Evolutionary conservation across 2,329 filamentous ascomycete species (phyloP).

Genomic region (Penicillium sp.): DNA sequence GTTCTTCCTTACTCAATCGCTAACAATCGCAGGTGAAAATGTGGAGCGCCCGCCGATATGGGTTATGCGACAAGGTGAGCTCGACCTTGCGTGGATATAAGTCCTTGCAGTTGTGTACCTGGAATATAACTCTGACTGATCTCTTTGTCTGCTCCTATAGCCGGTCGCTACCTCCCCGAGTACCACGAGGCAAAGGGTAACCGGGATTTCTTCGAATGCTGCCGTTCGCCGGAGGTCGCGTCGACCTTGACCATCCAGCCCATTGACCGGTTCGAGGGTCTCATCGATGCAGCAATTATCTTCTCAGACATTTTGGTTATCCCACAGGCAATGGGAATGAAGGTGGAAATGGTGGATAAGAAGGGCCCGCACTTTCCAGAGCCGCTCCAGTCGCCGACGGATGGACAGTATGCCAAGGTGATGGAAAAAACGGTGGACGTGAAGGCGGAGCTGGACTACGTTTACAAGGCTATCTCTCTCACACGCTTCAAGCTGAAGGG

Average conservation of each 20-base stretch:
- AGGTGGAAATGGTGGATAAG: slow-evolving; percentile 97
- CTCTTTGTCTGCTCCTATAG: slow-evolving; percentile 47
- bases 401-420: slow-evolving; percentile 77
- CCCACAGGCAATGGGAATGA: slow-evolving; percentile 96
- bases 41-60: slow-evolving; percentile 94
- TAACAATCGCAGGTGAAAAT: slow-evolving; percentile 64
- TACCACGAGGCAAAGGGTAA: slow-evolving; percentile 92
- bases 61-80: slow-evolving; percentile 96
- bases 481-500: slow-evolving; percentile 85
- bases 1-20: slow-evolving; percentile 11
- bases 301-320: slow-evolving; percentile 98
- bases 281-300: slow-evolving; percentile 96
- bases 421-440: slow-evolving; percentile 79
- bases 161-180: slow-evolving; percentile 93
- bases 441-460: slow-evolving; percentile 79
- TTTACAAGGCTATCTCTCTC: slow-evolving; percentile 91
- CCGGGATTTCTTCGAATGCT: slow-evolving; percentile 97
- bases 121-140: slow-evolving; percentile 5
- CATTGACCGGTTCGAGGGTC: slow-evolving; percentile 82
- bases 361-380: slow-evolving; percentile 93
- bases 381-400: slow-evolving; percentile 73
- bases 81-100: slow-evolving; percentile 7
- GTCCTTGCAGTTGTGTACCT: background rate
- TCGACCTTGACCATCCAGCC: slow-evolving; percentile 93
- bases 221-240: slow-evolving; percentile 85